Base-by-base conservation (phyloP, 1,139 yeast species). In the Debaryomyces psychrophilus region DNA sequence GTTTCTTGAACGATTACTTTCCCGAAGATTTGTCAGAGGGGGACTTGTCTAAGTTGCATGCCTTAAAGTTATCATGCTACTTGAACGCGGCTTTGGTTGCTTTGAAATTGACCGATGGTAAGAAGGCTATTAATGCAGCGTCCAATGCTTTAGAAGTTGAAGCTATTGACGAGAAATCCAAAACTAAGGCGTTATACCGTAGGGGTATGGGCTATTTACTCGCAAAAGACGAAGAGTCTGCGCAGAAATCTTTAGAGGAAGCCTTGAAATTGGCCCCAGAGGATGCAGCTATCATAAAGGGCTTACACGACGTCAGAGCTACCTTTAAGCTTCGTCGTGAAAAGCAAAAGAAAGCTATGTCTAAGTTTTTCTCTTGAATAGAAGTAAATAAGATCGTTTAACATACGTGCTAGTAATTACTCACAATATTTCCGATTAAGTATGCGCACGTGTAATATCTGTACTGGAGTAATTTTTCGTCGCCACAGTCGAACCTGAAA, bases 131-230 rank as follows among this genome's bases (percentile, higher is more conserved):
- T 41, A 65, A 69, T 36, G 82, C 87, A 2, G 80, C 96, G 2
- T 67, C 81, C 3, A 81, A 80, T 43, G 97, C 90, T 0, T 73
- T 89, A 46, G 85, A 77, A 31, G 78, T 77, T 23, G 85, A 83
- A 38, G 77, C 70, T 2, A 71, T 86, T 9, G 89, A 82, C 44
- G 86, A 80, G 45, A 80, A 82, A 55, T 82, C 88, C 25, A 80
- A 78, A 62, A 90, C 95, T 7, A 92, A 92, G 72, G 97, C 97
- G 0, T 73, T 80, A 44, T 92, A 87, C 71, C 83, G 97, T 62
- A 83, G 90, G 67, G 97, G 96, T 31, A 72, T 81, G 60, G 97
- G 95, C 1, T 76, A 82, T 56, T 67, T 81, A 46, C 69, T 80
- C 20, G 69, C 74, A 25, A 86, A 86, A 60, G 84, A 88, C 61